Percentiles rank a stretch among this genome's conserved stretches.
Evolutionary conservation across 2,329 filamentous ascomycete genomes (phyloP).

Genomic region (Plenodomus lindquistii): DNA sequence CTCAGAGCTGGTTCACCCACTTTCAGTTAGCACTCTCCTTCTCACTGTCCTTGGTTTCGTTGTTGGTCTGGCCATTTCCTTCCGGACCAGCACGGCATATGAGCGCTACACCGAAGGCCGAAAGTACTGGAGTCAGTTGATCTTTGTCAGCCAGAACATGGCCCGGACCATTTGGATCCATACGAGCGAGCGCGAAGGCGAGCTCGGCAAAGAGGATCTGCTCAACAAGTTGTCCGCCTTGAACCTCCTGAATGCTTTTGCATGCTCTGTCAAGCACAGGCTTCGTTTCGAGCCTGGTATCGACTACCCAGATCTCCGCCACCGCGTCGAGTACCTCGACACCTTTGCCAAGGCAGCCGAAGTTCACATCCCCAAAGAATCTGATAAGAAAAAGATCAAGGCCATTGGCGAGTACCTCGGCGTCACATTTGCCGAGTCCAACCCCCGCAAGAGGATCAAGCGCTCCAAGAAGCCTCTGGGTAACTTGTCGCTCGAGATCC

Average conservation of each 20-base stretch:
- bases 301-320: conserved; percentile 72
- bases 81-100: conserved; percentile 76
- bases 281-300: conserved; percentile 83
- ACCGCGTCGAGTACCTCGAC: conserved; percentile 71
- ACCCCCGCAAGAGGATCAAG: conserved; percentile 79
- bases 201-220: conserved; percentile 66
- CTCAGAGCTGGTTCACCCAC: conserved; percentile 47
- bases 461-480: conserved; percentile 72
- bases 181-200: conserved; percentile 61
- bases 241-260: conserved; percentile 77
- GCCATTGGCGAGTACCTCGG: conserved; percentile 72
- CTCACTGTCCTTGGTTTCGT: conserved; percentile 81
- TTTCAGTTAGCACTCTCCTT: conserved; percentile 68
- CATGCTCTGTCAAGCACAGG: conserved; percentile 78
- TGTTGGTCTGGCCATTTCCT: conserved; percentile 76
- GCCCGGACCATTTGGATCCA: conserved; percentile 83
- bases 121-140: conserved; percentile 66
- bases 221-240: conserved; percentile 72
- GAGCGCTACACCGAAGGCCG: conserved; percentile 65
- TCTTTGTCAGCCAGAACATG: conserved; percentile 60
- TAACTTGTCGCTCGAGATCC: conserved; percentile 81
- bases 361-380: conserved; percentile 41
- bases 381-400: conserved; percentile 55
- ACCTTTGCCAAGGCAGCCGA: conserved; percentile 70
- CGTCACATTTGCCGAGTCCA: conserved; percentile 74